Base-by-base conservation (phyloP, 352 stramenopile species). In the Globisporangium orthogonon region DNA sequence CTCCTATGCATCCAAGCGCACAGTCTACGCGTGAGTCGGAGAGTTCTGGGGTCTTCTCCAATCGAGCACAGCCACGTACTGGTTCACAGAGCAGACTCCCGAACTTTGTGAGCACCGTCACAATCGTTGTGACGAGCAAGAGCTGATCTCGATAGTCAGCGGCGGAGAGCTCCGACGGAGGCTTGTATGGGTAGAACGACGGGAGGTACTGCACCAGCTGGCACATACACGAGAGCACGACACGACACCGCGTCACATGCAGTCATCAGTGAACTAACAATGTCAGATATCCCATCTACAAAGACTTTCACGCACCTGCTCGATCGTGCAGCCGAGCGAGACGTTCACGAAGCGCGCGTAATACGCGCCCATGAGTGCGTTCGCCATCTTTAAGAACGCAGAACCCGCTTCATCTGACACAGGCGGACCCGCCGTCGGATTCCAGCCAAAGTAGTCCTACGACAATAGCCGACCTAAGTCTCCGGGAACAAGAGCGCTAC, bases 71-170 rank as follows among this genome's bases (percentile, higher is more conserved):
- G 15, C 30, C 3, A 61, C 67, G 52, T 61, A 87, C 76, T 17
- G 70, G 72, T 33, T 93, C 81, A 53, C 83, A 93, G 13, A 70
- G 70, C 30, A 96, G 63, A 31, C 62, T 73, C 52, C 86, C 83
- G 67, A 89, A 94, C 58, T 89, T 81, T 18, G 81, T 88, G n/a
- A 96, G 65, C 18, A 95, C 87, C 61, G 96, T 75, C 4, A 97
- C 79, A 7, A 95, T 60, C 2, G 86, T 91, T n/a, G 84, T 83
- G 18, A 96, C 74, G 39, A 94, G 74, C 51, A 89, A 81, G 33
- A 89, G 73, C 69, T 97, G 84, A 41, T 91, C 76, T 18, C 79
- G 66, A 56, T 96, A 97, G 6, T 84, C 72, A 30, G 70, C 63
- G 23, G 70, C 65, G 0, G 76, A 79, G 28, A 96, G 63, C 54